Base-by-base conservation (phyloP, 208 protist genomes). In the Acanthamoeba culbertsoni region DNA sequence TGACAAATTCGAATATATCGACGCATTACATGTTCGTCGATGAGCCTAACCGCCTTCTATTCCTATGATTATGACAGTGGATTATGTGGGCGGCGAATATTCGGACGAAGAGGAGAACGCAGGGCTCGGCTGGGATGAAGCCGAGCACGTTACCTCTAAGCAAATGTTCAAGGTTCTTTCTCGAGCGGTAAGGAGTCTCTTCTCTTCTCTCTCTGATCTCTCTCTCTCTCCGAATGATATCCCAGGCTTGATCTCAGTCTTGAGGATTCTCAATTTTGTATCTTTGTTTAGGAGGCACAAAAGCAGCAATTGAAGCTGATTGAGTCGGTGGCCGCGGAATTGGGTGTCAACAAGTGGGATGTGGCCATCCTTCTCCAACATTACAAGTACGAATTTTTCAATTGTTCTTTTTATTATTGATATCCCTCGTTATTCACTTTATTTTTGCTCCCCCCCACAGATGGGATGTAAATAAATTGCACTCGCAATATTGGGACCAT, bases 401-500 rank as follows among this genome's bases (percentile, higher is more conserved):
- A 42, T 18, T 14, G 7, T 35, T 8, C 71, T 6, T 82, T 8
- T 8, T 23, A 55, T 55, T 23, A 55, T 18, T 55, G 8, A 18
- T 23, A 18, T 18, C 48, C 48, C n/a, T n/a, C n/a, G n/a, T n/a
- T n/a, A 18, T 8, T 55, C 48, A 18, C 18, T 37, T 26, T 73
- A 28, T 28, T 7, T 73, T 37, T 37, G 28, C 33, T 46, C 10
- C 20, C 65, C 23, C 40, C n/a, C 12, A 91, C 51, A 95, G 93
- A 86, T 95, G 94, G 94, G 93, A 94, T 65, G 26, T 48, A 0
- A 93, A 93, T 55, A 90, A 71, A 62, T 42, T 95, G 18, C 57
- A 95, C 40, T 37, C 43, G n/a, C 35, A 89, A n/a, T 95, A 94
- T 53, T 94, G 91, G 71, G 94, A 94, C 48, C 86, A 95, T 51